A percentile compares a stretch with the other conserved stretches of the same genome.
These are phyloP conservation scores for Podospora pseudocomata DNA, from an alignment of 495 filamentous ascomycete species.

Conservation along the genomic window DNA sequence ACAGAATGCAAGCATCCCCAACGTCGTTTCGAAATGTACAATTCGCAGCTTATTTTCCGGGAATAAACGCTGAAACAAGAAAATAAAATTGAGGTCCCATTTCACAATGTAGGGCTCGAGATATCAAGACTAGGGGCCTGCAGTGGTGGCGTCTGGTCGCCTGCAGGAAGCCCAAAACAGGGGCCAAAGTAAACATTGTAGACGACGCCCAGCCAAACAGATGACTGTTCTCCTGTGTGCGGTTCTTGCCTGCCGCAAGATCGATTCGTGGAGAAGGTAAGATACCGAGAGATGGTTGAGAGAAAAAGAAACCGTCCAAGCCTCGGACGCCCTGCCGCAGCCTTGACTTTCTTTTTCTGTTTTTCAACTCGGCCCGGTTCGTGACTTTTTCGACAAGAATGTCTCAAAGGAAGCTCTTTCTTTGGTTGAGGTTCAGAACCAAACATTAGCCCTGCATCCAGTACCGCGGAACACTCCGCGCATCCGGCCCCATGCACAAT, in stretches of 20 bases:
- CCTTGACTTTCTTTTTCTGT: slow-evolving; percentile 8
- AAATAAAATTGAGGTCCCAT: neutral
- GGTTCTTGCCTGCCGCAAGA: neutral
- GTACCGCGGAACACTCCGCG: slow-evolving; percentile 7
- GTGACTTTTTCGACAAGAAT: slow-evolving; percentile 1
- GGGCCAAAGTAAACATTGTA: slow-evolving; percentile 9
- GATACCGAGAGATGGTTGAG: neutral
- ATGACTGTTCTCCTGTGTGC: neutral
- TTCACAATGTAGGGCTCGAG: neutral
- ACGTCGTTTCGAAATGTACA: neutral
- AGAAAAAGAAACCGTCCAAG: neutral
- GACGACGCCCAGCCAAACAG: too few species aligned
- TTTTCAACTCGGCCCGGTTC: slow-evolving; percentile 29
- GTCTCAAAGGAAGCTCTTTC: slow-evolving; percentile 12
- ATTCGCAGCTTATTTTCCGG: neutral
- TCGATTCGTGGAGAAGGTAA: slow-evolving; percentile 2
- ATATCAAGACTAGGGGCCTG: neutral
- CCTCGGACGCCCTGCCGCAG: neutral
- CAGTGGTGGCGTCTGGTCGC: neutral
- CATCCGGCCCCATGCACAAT: neutral
- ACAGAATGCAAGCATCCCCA: neutral
- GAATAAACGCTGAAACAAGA: neutral
- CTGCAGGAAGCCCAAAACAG: neutral
- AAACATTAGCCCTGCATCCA: neutral
- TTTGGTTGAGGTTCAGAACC: neutral